Evolutionary conservation across 164 flowering plant genomes (phyloP), one percentile per base, ranked within the genome.

Genomic region (Vitis amurensis): DNA sequence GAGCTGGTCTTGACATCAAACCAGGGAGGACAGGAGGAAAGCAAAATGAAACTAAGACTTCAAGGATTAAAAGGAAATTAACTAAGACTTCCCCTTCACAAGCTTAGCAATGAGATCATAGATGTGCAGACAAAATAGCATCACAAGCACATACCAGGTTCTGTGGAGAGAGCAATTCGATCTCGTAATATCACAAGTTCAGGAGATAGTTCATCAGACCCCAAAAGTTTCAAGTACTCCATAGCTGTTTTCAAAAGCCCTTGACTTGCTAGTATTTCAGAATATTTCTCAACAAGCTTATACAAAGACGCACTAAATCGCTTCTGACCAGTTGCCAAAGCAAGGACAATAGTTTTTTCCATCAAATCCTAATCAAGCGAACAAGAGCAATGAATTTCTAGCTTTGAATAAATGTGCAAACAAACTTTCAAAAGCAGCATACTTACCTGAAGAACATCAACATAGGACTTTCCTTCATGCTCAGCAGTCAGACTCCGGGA

Each of bases 261-360:
- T 79, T 93, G 99, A 73, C 97, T 91, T 47, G 97, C 97, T 69
- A 93, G 83, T 70, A 94, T 89, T 81, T 94, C 99, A 73, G 93
- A 91, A 83, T 94, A 94, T 68, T 88, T 94, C 86, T 94, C 98
- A 76, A 92, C 89, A 73, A 94, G 96, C 79, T 87, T 94, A 72
- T 86, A 88, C 67, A 94, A 66, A 63, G 91, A 83, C 68, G 91
- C 84, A 74, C 98, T 92, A 67, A 92, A 91, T 68, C 71, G 81
- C 73, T 91, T 94, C 75, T 92, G 97, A 55, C 94, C 97, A 73
- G 89, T 84, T 56, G 97, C 98, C 80, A 92, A 78, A 61, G 94
- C 97, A 74, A 96, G 87, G 61, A 93, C 90, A 57, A 93, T 87
- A 49, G 97, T 93, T 84, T 96, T 96, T 75, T 96, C 99, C 99